Evolutionary conservation across 345 rosid species (phyloP), one percentile per base, ranked within the genome.

Genomic region (Euphorbia peplus): DNA sequence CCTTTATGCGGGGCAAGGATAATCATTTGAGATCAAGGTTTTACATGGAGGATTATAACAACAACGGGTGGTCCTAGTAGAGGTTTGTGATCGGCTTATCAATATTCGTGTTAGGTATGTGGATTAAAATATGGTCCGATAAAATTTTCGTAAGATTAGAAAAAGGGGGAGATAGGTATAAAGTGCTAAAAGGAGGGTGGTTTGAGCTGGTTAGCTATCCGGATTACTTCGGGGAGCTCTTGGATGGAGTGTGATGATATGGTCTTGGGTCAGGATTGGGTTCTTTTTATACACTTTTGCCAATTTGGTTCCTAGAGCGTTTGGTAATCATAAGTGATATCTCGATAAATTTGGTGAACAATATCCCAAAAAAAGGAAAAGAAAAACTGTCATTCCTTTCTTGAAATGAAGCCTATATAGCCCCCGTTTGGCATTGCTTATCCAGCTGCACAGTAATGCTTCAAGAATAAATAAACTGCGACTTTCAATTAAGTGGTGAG

Each of bases 211-310:
- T 88, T 32, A 90, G 93, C 72, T 95, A 97, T 52, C 96, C 99
- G 3, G 90, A 92, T 60, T 92, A 95, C 70, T 79, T 88, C 0
- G 98, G 99, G 12, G 98, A 95, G 79, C 82, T 85, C 14, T 83
- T 29, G 99, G 98, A 3, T 95, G 98, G 98, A 79, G 87, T 21
- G 62, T 90, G 66, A 91, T 92, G 96, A 87, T 88, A 69, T 92
- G 87, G 88, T 95, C 99, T 25, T 84, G 86, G 90, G 88, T 64
- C 11, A 98, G 98, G 2, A 44, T 92, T 35, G 98, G 84, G 24
- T 92, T 90, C 72, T 88, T 92, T 35, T 58, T 90, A 0, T 83
- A 82, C 81, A 87, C 99, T 13, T 95, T 87, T 39, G 85, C 89
- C 8, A 90, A 92, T 63, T 72, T 88, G 85, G 73, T 87, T 11